Conservation (phyloP, 768 basidiomycete genomes). For the Trametes elegans region DNA sequence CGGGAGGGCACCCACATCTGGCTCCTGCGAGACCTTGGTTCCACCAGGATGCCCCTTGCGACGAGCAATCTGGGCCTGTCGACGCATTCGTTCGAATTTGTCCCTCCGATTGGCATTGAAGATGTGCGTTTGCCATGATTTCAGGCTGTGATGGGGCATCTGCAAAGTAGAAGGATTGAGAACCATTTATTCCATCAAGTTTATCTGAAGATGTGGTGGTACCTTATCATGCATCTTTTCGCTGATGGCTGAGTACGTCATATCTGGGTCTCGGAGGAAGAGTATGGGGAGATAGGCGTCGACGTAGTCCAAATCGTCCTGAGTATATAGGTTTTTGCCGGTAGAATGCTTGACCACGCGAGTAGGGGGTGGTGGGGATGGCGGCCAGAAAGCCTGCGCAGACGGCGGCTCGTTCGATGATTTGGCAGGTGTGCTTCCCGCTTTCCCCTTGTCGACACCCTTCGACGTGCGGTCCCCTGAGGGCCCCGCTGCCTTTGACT, state of each 20-base stretch:
- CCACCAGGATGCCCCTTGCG: conserved; percentile 36
- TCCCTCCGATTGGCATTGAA: conserved; percentile 26
- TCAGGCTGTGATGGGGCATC: conserved; percentile 57
- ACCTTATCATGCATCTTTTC: conserved; percentile 48
- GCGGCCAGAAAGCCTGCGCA: not conserved
- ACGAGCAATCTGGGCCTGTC: conserved; percentile 48
- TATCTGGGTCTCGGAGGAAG: conserved; percentile 46
- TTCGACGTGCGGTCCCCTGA: not conserved
- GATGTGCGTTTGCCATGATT: conserved; percentile 51
- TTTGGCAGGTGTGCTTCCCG: not conserved
- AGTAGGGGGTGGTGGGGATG: conserved; percentile 20
- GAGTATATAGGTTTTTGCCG: conserved; percentile 40
- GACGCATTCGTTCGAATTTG: conserved; percentile 46
- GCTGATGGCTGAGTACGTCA: conserved; percentile 38
- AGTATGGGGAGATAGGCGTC: conserved; percentile 43
- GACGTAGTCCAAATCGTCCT: conserved; percentile 50
- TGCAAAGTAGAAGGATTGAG: conserved; percentile 28
- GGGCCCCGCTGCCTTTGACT: not conserved
- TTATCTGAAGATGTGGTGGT: not conserved
- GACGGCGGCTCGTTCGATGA: not conserved
- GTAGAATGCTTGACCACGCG: not conserved
- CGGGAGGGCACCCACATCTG: no score
- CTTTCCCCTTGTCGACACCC: not conserved
- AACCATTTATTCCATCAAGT: not conserved
- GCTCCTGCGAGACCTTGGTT: no score